These are phyloP conservation scores for Trichomonascus vanleenenianus DNA, from an alignment of 805 yeast species.

Conservation along the genomic window DNA sequence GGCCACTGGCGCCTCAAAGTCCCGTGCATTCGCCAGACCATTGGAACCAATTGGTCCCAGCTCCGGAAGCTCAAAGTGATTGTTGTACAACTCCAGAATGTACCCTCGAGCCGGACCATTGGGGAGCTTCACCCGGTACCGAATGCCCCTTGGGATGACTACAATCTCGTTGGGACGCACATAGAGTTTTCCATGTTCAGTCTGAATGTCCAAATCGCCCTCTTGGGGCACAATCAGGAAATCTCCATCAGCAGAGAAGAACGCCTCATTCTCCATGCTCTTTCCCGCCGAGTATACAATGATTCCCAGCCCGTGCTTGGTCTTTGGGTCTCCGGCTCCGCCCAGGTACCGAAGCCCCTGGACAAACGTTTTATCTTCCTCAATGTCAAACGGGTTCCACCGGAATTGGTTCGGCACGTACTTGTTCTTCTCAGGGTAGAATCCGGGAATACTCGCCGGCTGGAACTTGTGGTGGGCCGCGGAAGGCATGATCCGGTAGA, in stretches of 20 bases:
- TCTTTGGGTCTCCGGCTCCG: constrained; percentile 19
- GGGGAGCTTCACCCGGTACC: constrained; percentile 17
- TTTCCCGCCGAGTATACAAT: constrained; percentile 19
- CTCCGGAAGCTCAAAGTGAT: constrained; percentile 25
- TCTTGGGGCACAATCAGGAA: constrained; percentile 23
- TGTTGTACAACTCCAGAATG: constrained; percentile 22
- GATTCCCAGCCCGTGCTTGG: constrained; percentile 20
- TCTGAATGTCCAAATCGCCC: constrained; percentile 21
- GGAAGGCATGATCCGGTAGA: constrained; percentile 21
- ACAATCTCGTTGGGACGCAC: constrained; percentile 22
- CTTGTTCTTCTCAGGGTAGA: constrained; percentile 8
- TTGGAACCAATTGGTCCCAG: constrained; percentile 26
- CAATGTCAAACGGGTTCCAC: constrained; percentile 20
- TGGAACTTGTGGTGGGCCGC: constrained; percentile 17
- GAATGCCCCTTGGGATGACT: constrained; percentile 23
- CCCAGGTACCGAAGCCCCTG: constrained; percentile 18
- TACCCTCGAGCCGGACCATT: constrained; percentile 19
- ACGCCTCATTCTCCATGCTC: constrained; percentile 20
- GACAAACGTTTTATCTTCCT: constrained; percentile 12
- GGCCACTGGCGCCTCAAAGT: constrained; percentile 23
- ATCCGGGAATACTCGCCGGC: constrained; percentile 1
- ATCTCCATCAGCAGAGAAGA: constrained; percentile 23
- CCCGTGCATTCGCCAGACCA: constrained; percentile 25
- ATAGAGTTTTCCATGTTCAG: constrained; percentile 22
- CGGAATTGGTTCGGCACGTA: constrained; percentile 22